Evolutionary conservation across 495 filamentous ascomycete genomes (phyloP).

Genomic region (Podospora anserina): DNA sequence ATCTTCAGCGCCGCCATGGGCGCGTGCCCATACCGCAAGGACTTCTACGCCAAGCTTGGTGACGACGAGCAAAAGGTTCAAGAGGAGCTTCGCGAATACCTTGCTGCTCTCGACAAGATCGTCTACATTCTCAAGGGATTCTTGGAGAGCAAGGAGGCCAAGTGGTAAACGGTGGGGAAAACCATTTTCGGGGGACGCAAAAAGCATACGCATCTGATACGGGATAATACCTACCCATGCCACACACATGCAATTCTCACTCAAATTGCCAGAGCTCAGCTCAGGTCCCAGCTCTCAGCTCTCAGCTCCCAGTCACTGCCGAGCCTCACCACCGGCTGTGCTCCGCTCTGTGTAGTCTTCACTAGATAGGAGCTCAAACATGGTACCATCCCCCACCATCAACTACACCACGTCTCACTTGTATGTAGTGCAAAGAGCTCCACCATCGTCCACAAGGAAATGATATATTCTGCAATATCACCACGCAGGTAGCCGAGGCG

Average conservation of each 20-base stretch:
- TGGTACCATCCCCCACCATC: no score
- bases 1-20: conserved; percentile 89
- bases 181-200: neutral
- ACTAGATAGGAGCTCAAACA: no score
- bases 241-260: neutral
- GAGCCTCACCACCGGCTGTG: no score
- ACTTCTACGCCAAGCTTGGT: conserved; percentile 86
- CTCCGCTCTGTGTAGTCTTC: no score
- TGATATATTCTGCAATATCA: neutral
- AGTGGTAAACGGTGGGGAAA: conserved; percentile 57
- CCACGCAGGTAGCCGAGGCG: neutral
- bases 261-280: neutral
- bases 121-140: conserved; percentile 73
- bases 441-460: neutral
- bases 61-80: conserved; percentile 59
- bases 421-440: no score
- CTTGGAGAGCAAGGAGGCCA: conserved; percentile 62
- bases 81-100: conserved; percentile 61
- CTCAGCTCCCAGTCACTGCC: no score
- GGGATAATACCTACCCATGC: neutral
- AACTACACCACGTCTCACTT: no score
- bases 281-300: no score
- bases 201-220: neutral
- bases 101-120: conserved; percentile 70
- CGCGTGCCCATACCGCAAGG: conserved; percentile 84